phyloP scores from a whole-genome alignment of 768 basidiomycete species.

The Phallus indusiatus region DNA sequence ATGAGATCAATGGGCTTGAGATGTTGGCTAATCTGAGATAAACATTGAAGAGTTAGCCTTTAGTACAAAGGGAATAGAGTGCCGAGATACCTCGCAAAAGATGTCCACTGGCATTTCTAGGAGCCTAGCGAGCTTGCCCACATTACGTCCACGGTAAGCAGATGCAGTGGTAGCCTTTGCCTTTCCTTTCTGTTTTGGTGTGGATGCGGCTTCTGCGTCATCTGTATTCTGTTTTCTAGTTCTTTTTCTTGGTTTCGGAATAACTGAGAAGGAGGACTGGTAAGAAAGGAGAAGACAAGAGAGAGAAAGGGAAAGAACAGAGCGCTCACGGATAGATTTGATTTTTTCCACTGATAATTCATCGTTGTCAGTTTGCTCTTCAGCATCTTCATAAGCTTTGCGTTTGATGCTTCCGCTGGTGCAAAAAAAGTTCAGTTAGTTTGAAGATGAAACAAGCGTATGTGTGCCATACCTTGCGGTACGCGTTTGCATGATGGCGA shows the following conservation, averaged over 20 bases:
- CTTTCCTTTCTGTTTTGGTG: not conserved
- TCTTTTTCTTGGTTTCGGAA: not conserved
- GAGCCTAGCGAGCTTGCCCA: slow-evolving; percentile 2
- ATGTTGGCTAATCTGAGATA: slow-evolving; percentile 30
- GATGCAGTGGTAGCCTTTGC: not conserved
- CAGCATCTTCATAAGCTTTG: not conserved
- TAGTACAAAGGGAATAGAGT: not conserved
- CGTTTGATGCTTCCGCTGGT: not conserved
- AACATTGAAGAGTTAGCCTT: slow-evolving; percentile 13
- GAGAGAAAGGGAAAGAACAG: not conserved
- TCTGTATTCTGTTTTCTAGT: not conserved
- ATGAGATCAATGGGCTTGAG: slow-evolving; percentile 34
- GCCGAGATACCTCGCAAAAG: slow-evolving; percentile 18
- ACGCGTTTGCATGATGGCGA: not conserved
- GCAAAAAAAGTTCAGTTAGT: not conserved
- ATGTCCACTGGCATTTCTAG: slow-evolving; percentile 20
- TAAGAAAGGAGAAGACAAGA: not conserved
- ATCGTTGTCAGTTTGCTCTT: not conserved
- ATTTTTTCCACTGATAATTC: not conserved
- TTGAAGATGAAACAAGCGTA: not conserved
- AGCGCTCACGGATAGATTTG: not conserved
- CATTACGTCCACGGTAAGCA: not conserved
- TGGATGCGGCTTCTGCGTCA: not conserved
- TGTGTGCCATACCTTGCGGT: not conserved
- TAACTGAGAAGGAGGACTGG: not conserved